These are phyloP conservation scores for Syzygium aqueum DNA, from an alignment of 345 rosid species.

Conservation along the genomic window DNA sequence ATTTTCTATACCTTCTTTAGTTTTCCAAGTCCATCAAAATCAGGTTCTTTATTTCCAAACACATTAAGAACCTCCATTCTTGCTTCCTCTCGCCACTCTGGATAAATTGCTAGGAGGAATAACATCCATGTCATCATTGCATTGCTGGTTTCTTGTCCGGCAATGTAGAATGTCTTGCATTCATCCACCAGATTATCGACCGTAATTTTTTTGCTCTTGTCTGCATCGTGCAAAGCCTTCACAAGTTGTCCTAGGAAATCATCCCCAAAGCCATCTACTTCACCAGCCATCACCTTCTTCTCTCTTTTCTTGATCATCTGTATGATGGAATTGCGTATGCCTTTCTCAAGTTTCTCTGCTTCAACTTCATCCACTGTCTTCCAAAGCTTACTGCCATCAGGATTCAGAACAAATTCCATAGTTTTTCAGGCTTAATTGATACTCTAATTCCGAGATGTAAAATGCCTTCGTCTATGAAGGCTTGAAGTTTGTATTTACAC, in stretches of 20 bases:
- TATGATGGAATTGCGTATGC: neutral
- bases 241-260: conserved; percentile 25
- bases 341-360: conserved; percentile 4
- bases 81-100: conserved; percentile 36
- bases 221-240: conserved; percentile 6
- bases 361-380: conserved; percentile 17
- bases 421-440: neutral
- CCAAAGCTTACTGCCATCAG: conserved; percentile 9
- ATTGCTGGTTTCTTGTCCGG: conserved; percentile 26
- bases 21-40: conserved; percentile 15
- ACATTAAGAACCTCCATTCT: conserved; percentile 20
- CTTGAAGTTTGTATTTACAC: neutral
- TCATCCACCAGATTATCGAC: conserved; percentile 21
- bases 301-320: conserved; percentile 14
- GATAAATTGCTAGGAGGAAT: conserved; percentile 23
- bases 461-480: neutral
- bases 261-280: conserved; percentile 7
- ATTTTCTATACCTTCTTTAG: conserved; percentile 20
- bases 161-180: conserved; percentile 33
- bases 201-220: conserved; percentile 6
- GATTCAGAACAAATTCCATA: neutral
- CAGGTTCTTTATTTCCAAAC: conserved; percentile 21
- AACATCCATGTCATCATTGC: conserved; percentile 24
- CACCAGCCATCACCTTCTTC: neutral
- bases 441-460: neutral